Percentiles rank a stretch among this genome's conserved stretches.
phyloP scores from a whole-genome alignment of 2,329 filamentous ascomycete species.

The Colletotrichum graminicola region DNA sequence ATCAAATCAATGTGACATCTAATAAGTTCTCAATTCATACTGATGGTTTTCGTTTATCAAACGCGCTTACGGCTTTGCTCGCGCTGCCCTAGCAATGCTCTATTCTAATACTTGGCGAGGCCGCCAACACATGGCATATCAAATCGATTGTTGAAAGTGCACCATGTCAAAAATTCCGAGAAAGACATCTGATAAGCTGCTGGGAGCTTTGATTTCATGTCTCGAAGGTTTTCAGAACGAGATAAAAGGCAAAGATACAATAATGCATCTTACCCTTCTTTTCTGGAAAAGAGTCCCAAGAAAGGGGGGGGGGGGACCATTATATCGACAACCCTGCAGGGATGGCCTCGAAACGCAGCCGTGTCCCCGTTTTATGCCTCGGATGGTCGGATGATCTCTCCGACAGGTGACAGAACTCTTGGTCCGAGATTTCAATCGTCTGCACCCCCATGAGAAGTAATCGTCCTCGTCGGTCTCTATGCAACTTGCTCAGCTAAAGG shows the following conservation, averaged over 20 bases:
- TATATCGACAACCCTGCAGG: not conserved
- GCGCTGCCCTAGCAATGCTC: not conserved
- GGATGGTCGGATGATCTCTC: not conserved
- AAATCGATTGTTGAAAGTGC: not conserved
- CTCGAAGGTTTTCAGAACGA: too few relatives aligned
- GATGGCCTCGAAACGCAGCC: not conserved
- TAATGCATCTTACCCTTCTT: too few relatives aligned
- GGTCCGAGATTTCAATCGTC: not conserved
- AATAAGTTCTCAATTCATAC: too few relatives aligned
- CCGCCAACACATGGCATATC: not conserved
- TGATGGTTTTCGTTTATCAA: not conserved
- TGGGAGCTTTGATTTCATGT: not conserved
- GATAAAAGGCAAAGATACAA: not conserved
- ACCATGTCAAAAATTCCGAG: not conserved
- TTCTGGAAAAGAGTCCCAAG: too few relatives aligned
- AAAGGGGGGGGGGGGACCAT: too few relatives aligned
- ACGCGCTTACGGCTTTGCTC: not conserved
- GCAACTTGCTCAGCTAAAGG: not conserved
- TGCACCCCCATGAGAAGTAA: not conserved
- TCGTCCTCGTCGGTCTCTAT: not conserved
- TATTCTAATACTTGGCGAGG: too few relatives aligned
- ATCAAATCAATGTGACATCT: accelerated
- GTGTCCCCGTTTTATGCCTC: not conserved
- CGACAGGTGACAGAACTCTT: not conserved
- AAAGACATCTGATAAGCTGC: not conserved